Percentiles rank a stretch among this genome's conserved stretches.
These are phyloP conservation scores for Apiospora sp. DNA, from an alignment of 2,329 filamentous ascomycete species.

Conservation along the genomic window DNA sequence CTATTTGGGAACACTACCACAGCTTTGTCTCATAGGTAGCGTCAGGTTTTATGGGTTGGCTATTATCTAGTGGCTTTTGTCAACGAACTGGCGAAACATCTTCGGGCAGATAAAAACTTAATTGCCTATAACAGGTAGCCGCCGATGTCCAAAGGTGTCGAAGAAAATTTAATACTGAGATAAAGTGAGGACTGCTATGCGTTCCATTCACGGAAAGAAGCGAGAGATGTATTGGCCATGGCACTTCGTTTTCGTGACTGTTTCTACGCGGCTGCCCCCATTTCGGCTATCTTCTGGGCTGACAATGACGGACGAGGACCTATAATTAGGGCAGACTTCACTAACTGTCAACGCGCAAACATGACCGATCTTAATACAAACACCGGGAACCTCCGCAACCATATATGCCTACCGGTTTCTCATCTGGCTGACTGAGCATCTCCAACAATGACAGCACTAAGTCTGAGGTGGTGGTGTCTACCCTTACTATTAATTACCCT, in stretches of 20 bases:
- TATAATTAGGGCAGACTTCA: slow-evolving; percentile 5
- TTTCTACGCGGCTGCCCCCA: not conserved
- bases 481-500: not conserved
- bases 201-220: not conserved
- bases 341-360: not conserved
- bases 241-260: not conserved
- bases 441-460: not conserved
- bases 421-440: not conserved
- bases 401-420: not conserved
- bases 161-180: not conserved
- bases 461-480: no score
- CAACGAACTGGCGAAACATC: not conserved
- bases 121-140: not conserved
- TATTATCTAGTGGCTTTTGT: slow-evolving; percentile 2
- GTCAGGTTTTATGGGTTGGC: not conserved
- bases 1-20: not conserved
- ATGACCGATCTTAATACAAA: not conserved
- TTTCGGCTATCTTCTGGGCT: not conserved
- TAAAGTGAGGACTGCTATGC: not conserved
- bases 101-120: not conserved
- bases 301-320: not conserved
- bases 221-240: not conserved
- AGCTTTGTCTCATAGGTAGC: not conserved
- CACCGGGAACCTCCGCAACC: not conserved
- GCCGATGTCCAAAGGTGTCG: not conserved